Base-by-base conservation (phyloP, 352 stramenopile species). In the Phytophthora pluvialis region DNA sequence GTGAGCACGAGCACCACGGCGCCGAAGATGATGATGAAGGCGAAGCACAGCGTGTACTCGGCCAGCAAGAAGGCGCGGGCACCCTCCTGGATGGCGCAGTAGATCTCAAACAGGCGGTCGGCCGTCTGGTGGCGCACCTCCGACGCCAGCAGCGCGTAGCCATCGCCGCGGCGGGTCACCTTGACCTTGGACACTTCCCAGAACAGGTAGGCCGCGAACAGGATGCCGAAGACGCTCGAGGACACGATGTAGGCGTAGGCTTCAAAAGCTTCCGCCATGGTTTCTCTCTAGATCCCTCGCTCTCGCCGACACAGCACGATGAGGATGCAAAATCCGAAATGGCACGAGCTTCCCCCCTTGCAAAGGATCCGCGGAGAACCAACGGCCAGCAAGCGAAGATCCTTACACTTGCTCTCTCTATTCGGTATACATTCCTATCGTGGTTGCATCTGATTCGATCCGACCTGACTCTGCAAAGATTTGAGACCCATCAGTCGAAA, bases 31-130 rank as follows among this genome's bases (percentile, higher is more conserved):
- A 95, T 90, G 73, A 97, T 97, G 80, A 99, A 99, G 60, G 91
- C 94, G 60, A 98, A 95, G 81, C 97, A 99, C 65, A 99, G 95
- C 58, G 78, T 96, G 88, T 99, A 99, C 81, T 99, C 98, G 6
- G 98, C 97, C 28, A 91, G 68, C 32, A 99, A 77, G 81, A 99
- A 99, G 18, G 95, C 97, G 51, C 98, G 94, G n/a, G 98, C 97
- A 56, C 98, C 98, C 63, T 98, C 86, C 65, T 98, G 96, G 81
- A 99, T 99, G 38, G 95, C 94, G 59, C 91, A 89, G 80, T 96
- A 98, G 76, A 99, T 95, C 80, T 95, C 87, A 57, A 88, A 95
- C 26, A 95, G 82, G 28, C 87, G 87, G 66, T 95, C 85, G 10
- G 87, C 87, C 38, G 87, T 95, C 63, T 93, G 85, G 73, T 87